These are phyloP conservation scores for Bruguiera sexangula DNA, from an alignment of 345 rosid species.

Conservation along the genomic window DNA sequence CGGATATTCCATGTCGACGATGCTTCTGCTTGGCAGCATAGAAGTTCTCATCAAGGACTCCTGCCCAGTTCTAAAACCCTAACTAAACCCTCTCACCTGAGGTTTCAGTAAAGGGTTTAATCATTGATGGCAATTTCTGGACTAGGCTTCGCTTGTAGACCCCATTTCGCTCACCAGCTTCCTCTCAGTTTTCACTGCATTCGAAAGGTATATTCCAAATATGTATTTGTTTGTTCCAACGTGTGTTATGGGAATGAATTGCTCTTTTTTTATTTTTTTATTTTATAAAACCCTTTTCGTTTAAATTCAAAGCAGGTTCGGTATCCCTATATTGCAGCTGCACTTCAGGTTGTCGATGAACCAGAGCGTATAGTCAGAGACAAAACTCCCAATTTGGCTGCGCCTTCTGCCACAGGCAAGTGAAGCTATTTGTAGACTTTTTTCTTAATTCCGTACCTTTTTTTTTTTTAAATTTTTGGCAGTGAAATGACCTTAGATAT, in stretches of 20 bases:
- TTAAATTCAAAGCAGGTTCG: conserved; percentile 33
- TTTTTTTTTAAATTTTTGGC: no score
- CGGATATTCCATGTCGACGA: no score
- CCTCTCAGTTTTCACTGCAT: conserved; percentile 33
- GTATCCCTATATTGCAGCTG: conserved; percentile 40
- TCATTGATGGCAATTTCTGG: conserved; percentile 52
- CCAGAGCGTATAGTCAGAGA: conserved; percentile 33
- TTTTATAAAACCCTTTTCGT: neutral
- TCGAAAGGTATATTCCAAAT: conserved; percentile 35
- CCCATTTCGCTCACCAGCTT: conserved; percentile 39
- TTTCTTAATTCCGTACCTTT: neutral
- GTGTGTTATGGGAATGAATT: neutral
- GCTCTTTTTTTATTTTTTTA: neutral
- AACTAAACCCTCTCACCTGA: conserved; percentile 4
- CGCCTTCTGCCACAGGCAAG: conserved; percentile 23
- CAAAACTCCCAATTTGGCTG: conserved; percentile 15
- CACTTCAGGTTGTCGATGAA: conserved; percentile 43
- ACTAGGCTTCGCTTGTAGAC: conserved; percentile 41
- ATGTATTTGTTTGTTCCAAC: neutral
- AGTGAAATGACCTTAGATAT: no score
- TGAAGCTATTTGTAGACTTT: neutral
- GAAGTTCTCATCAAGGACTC: no score
- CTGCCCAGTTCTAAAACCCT: conserved; percentile 33
- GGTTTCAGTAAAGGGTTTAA: conserved; percentile 24
- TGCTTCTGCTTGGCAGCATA: no score